Evolutionary conservation across 148 eudicot species (phyloP), one percentile per base, ranked within the genome.

Genomic region (Vaccinium darrowii): DNA sequence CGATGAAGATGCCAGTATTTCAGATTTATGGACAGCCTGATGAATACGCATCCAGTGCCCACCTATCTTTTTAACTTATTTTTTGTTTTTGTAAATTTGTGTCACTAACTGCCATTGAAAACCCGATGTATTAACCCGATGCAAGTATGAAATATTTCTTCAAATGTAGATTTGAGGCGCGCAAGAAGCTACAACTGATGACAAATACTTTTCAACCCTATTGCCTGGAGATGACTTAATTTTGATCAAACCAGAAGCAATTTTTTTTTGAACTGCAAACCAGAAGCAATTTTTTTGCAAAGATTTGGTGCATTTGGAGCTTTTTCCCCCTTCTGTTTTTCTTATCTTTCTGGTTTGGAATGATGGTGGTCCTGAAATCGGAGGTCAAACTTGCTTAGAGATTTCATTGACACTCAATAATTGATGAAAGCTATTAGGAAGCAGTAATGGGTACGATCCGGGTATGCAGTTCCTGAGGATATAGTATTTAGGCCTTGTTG

Each of bases 1-100:
- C 9, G 72, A 83, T 57, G 87, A 80, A 30, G 82, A 88, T 58
- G 83, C 86, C 5, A 25, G 52, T 77, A 27, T 19, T 12, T n/a
- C 21, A 57, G 30, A 15, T 79, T 83, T 72, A 78, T 53, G 85
- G 80, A 72, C 18, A 11, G 39, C 81, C 39, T 84, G 58, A 15
- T 47, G 43, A 54, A 18, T 84, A 58, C 43, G 5, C 12, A 72
- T 30, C 79, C 53, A 27, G 50, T 71, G 78, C 19, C 10, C 50
- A 16, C 39, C 19, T 36, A 27, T 19, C 47, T n/a, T 51, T 82
- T 27, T 71, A 71, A 51, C 49, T 82, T 82, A 71, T 51, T 27
- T 13, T 69, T 49, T n/a, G 39, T 80, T 16, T 50, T 49, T 82
- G 78, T 82, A 82, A 82, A 71, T 82, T 69, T 49, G 12, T 12